Base-by-base conservation (phyloP, 176 grass and related monocot species). In the Miscanthus lutarioriparius region DNA sequence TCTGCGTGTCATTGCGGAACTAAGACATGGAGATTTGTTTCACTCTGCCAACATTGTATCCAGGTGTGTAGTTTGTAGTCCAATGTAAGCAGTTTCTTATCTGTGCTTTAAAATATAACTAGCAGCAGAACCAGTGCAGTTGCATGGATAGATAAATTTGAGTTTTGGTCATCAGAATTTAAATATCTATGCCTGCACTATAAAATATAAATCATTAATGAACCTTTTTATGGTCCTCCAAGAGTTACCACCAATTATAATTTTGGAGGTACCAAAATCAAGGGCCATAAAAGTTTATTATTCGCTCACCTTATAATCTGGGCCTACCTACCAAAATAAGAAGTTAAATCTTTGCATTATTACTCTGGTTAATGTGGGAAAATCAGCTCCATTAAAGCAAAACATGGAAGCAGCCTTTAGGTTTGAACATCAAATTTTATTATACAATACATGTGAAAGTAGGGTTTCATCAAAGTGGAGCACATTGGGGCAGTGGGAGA, bases 31-130 rank as follows among this genome's bases (percentile, higher is more conserved):
- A 77, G 97, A 99, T 89, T 86, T 99, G 32, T 99, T 99, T 84
- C 97, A 99, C 45, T 89, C 93, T 48, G 97, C 97, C 77, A 99
- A 99, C 78, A 99, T 99, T 74, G 97, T 99, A 87, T 99, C 97
- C 12, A 99, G 97, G 97, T 99, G 78, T 88, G 84, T 87, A 64
- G 16, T 77, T 80, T 74, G 67, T 30, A 79, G 41, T 33, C 79
- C 0, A 5, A 67, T 66, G 28, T n/a, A 19, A 33, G n/a, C n/a
- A 83, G 8, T 68, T 73, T 82, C 26, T 63, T 82, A 48, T 44
- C 20, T 59, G 12, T 70, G 51, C 37, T 84, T 81, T 74, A 22
- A 23, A 48, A 43, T 72, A 23, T 70, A 79, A 66, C 25, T 79
- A 47, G 26, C 16, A 35, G 62, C 41, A 80, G 45, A 54, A 36